Percentiles rank a stretch among this genome's conserved stretches.
Conservation (phyloP, 495 filamentous ascomycete genomes). For the Xylaria telfairii region DNA sequence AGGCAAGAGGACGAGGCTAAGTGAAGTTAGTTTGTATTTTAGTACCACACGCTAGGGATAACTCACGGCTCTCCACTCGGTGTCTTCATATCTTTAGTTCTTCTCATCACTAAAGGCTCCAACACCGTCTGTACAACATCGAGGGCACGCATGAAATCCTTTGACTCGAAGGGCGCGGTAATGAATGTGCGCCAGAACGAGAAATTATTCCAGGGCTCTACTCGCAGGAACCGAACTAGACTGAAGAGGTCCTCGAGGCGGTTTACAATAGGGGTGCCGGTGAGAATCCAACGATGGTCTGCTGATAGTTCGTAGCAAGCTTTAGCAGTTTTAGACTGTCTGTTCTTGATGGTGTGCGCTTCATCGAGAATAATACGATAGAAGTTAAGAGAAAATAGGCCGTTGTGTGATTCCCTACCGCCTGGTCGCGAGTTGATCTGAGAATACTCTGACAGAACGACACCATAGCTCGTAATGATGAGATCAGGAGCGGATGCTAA, state of each 20-base stretch:
- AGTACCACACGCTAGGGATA: background rate
- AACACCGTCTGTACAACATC: constrained; percentile 97
- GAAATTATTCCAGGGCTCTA: constrained; percentile 98
- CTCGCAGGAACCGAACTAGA: constrained; percentile 85
- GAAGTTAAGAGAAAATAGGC: constrained; percentile 89
- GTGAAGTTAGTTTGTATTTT: constrained; percentile 24
- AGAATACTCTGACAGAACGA: constrained; percentile 87
- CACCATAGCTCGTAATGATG: constrained; percentile 95
- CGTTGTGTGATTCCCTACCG: constrained; percentile 65
- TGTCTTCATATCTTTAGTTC: constrained; percentile 98
- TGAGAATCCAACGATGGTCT: constrained; percentile 89
- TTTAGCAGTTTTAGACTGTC: constrained; percentile 84
- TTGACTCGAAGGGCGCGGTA: constrained; percentile 93
- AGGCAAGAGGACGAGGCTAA: constrained; percentile 78
- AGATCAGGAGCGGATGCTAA: constrained; percentile 79
- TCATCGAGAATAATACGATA: constrained; percentile 96
- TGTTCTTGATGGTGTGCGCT: constrained; percentile 92
- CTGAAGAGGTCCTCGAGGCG: constrained; percentile 96
- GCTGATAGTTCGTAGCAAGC: constrained; percentile 90
- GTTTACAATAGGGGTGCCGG: constrained; percentile 97
- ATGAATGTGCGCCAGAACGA: constrained; percentile 99
- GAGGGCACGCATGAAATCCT: constrained; percentile 88
- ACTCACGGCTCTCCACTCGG: constrained; percentile 76
- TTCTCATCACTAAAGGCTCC: constrained; percentile 90
- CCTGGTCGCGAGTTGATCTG: constrained; percentile 64